These are phyloP conservation scores for Trametes cinnabarina DNA, from an alignment of 768 basidiomycete species.

Conservation along the genomic window DNA sequence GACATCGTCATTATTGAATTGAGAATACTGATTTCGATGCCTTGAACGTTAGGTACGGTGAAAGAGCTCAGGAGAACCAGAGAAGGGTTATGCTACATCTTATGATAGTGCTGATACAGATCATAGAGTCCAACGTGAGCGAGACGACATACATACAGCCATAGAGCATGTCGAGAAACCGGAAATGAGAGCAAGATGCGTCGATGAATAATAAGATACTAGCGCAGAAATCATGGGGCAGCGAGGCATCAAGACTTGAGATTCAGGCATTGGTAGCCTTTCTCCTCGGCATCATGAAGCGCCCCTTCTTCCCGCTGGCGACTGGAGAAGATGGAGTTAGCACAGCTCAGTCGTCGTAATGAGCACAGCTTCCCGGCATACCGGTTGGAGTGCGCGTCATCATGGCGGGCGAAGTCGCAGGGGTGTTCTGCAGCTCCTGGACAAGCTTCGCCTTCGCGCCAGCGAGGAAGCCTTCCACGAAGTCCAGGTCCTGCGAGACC, in stretches of 20 bases:
- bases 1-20: no score
- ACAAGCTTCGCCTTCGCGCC: slow-evolving; percentile 24
- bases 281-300: not conserved
- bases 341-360: not conserved
- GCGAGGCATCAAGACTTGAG: not conserved
- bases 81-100: not conserved
- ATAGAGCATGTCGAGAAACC: not conserved
- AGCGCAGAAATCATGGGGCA: no score
- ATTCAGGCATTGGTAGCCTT: not conserved
- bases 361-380: not conserved
- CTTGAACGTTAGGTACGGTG: no score
- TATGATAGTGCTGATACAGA: not conserved
- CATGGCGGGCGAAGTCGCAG: not conserved
- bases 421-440: slow-evolving; percentile 16
- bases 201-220: no score
- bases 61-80: no score
- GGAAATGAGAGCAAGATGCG: not conserved
- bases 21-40: no score
- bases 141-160: not conserved
- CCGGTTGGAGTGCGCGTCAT: not conserved
- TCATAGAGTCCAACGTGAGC: not conserved
- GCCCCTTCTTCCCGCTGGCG: not conserved
- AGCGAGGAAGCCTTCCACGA: slow-evolving; percentile 34
- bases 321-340: not conserved
- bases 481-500: slow-evolving; percentile 33